Evolutionary conservation across 2,329 filamentous ascomycete species (phyloP).

Genomic region (Colletotrichum filicis): DNA sequence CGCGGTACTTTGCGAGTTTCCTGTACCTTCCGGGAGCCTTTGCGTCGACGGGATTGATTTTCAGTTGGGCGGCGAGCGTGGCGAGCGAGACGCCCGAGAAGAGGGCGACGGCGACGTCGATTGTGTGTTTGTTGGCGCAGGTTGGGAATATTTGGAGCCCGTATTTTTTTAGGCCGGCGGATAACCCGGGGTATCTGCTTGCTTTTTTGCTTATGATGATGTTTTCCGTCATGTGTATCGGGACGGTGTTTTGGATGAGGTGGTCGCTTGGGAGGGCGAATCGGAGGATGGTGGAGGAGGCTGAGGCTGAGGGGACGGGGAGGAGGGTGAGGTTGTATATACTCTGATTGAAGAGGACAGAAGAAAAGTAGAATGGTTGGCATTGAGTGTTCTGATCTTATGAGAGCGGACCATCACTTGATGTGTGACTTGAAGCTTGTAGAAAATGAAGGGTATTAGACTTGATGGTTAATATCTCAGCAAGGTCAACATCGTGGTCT

Average conservation of each 20-base stretch:
- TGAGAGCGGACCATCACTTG: neutral
- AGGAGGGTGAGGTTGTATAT: slow-evolving; percentile 23
- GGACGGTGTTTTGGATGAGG: slow-evolving; percentile 27
- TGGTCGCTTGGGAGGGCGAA: slow-evolving; percentile 23
- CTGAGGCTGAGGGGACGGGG: slow-evolving; percentile 12
- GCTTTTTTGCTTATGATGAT: slow-evolving; percentile 41
- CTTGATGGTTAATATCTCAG: neutral
- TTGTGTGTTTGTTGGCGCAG: slow-evolving; percentile 50
- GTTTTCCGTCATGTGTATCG: slow-evolving; percentile 19
- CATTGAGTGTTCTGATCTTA: neutral
- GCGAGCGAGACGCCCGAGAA: slow-evolving; percentile 51
- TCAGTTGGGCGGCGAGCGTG: slow-evolving; percentile 47
- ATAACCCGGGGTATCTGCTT: slow-evolving; percentile 43
- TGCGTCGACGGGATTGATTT: slow-evolving; percentile 46
- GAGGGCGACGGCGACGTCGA: slow-evolving; percentile 46
- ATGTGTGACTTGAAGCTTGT: neutral
- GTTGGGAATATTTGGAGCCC: slow-evolving; percentile 52
- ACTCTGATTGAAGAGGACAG: neutral
- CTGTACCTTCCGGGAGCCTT: slow-evolving; percentile 42
- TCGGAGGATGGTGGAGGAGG: slow-evolving; percentile 8
- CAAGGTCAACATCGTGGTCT: no score
- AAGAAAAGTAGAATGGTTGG: neutral
- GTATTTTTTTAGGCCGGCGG: slow-evolving; percentile 48
- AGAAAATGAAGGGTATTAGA: no score
- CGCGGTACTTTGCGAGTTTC: slow-evolving; percentile 55